Percentiles rank a stretch among this genome's conserved stretches.
Evolutionary conservation across 768 basidiomycete genomes (phyloP).

Genomic region (Suillus ampliporus): DNA sequence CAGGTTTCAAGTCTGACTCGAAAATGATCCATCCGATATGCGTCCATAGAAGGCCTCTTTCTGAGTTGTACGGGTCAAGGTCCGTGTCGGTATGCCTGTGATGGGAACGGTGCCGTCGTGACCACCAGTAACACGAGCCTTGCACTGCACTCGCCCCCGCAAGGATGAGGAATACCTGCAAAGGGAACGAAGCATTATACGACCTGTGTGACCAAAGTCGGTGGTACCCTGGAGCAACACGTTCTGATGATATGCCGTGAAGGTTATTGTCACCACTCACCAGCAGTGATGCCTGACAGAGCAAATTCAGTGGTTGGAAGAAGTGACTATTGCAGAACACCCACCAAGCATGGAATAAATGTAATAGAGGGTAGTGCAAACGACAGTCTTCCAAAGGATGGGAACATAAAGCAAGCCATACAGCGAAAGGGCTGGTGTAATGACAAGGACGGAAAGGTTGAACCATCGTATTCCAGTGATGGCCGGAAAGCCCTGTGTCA

Average conservation of each 20-base stretch:
- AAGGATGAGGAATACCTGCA: conserved; percentile 72
- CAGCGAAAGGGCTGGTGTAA: conserved; percentile 72
- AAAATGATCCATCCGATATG: conserved; percentile 88
- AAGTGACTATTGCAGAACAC: conserved; percentile 22
- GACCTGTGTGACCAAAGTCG: conserved; percentile 87
- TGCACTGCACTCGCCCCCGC: conserved; percentile 86
- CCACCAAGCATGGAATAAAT: conserved; percentile 85
- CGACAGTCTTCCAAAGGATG: conserved; percentile 53
- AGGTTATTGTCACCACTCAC: conserved; percentile 26
- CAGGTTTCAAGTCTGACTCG: conserved; percentile 74
- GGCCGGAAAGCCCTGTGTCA: conserved; percentile 46
- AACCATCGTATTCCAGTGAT: conserved; percentile 74
- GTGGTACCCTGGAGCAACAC: conserved; percentile 64
- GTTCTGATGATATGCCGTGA: conserved; percentile 11
- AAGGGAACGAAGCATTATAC: conserved; percentile 72
- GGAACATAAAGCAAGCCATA: conserved; percentile 66
- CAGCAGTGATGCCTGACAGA: conserved; percentile 54
- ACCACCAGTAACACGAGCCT: conserved; percentile 90
- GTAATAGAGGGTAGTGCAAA: conserved; percentile 79
- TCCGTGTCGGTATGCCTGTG: conserved; percentile 88
- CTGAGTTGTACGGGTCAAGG: conserved; percentile 83
- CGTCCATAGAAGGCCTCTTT: conserved; percentile 78
- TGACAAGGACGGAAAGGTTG: conserved; percentile 69
- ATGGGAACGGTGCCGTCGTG: conserved; percentile 81
- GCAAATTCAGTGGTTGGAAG: conserved; percentile 21